Conservation (phyloP, 768 basidiomycete species). For the Sporobolomyces pararoseus region DNA sequence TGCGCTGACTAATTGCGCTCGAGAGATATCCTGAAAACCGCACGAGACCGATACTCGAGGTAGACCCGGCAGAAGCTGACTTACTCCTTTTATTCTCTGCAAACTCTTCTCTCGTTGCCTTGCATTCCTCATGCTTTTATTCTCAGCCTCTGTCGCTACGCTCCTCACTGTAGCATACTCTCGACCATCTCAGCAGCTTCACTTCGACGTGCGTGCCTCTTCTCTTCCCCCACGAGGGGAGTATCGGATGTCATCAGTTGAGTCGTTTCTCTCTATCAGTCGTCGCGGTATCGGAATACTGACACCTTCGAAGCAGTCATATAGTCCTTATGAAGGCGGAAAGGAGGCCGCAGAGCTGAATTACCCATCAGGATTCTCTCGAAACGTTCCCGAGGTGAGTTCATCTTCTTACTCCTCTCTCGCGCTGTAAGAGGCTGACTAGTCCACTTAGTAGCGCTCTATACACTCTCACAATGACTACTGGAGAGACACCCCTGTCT, state of each 20-base stretch:
- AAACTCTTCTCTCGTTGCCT: neutral
- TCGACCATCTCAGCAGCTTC: neutral
- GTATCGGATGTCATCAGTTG: slow-evolving; percentile 7
- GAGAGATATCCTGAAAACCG: too few relatives aligned
- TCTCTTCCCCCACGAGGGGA: neutral
- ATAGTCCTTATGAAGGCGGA: neutral
- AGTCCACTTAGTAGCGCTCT: neutral
- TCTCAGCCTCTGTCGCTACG: neutral
- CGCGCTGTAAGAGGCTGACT: neutral
- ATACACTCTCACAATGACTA: slow-evolving; percentile 43
- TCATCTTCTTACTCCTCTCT: neutral
- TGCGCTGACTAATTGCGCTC: too few relatives aligned
- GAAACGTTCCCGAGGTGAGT: slow-evolving; percentile 33
- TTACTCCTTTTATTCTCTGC: too few relatives aligned
- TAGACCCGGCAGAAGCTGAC: too few relatives aligned
- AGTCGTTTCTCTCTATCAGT: neutral
- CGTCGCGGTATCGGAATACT: neutral
- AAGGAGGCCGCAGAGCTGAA: slow-evolving; percentile 22
- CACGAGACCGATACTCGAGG: too few relatives aligned
- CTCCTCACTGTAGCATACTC: neutral
- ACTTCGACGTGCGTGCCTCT: neutral
- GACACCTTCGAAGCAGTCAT: neutral
- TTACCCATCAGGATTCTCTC: slow-evolving; percentile 24
- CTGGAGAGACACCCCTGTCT: slow-evolving; percentile 38
- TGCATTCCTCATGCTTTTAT: neutral